Evolutionary conservation across 225 moss, liverwort and hornwort genomes (phyloP).

Genomic region (Takakia lepidozioides): DNA sequence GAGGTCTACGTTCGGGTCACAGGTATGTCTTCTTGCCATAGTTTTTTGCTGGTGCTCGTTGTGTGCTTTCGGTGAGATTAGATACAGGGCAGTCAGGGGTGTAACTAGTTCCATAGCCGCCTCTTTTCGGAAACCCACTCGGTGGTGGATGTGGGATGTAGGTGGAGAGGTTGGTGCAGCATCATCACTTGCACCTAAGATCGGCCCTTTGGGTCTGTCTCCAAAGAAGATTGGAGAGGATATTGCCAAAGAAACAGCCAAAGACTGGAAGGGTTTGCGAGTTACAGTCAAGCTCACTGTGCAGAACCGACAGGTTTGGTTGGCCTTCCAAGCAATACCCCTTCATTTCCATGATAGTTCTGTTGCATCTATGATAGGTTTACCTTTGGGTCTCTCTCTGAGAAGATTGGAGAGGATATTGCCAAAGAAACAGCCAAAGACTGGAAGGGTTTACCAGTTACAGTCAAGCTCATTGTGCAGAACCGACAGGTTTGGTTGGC

Average conservation of each 20-base stretch:
- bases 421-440: constrained; percentile 44
- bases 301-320: constrained; percentile 37
- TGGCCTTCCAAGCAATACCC: no score
- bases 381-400: constrained; percentile 37
- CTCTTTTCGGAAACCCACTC: no score
- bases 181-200: constrained; percentile 46
- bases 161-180: constrained; percentile 52
- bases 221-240: constrained; percentile 41
- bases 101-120: no score
- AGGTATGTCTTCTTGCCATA: constrained; percentile 10
- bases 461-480: constrained; percentile 43
- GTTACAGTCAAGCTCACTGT: constrained; percentile 47
- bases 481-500: constrained; percentile 29
- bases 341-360: no score
- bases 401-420: constrained; percentile 42
- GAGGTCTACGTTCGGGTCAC: constrained; percentile 55
- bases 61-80: not conserved
- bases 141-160: not conserved
- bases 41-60: not conserved
- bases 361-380: constrained; percentile 24
- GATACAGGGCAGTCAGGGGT: no score
- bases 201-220: constrained; percentile 40
- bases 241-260: constrained; percentile 44
- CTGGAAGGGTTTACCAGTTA: constrained; percentile 41
- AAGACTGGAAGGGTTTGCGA: constrained; percentile 40